phyloP scores from a whole-genome alignment of 1,284 basidiomycete species.

The Boletus semigastroideus region DNA sequence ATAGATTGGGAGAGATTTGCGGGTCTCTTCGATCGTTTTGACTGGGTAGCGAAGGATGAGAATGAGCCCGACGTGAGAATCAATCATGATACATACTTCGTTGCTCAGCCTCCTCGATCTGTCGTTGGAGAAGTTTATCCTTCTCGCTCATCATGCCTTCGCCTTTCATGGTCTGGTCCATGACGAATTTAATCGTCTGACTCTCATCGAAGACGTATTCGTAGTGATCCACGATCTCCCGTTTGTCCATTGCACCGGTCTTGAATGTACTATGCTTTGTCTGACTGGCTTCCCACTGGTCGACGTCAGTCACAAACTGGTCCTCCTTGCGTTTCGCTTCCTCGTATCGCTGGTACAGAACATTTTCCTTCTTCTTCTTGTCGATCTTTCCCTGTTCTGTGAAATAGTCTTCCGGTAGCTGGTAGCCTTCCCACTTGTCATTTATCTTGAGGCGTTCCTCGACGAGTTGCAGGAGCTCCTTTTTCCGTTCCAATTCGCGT shows the following conservation, averaged over 20 bases:
- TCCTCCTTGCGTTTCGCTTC: conserved; percentile 88
- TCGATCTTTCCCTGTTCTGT: conserved; percentile 99
- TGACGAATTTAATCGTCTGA: conserved; percentile 94
- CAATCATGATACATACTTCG: conserved; percentile 57
- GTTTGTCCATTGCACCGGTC: conserved; percentile 88
- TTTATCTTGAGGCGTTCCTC: conserved; percentile 93
- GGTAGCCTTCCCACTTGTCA: conserved; percentile 92
- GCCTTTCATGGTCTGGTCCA: conserved; percentile 78
- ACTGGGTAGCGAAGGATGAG: conserved; percentile 46
- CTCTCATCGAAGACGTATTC: conserved; percentile 99
- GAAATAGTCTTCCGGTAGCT: conserved; percentile 94
- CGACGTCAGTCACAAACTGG: conserved; percentile 93
- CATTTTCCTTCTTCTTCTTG: conserved; percentile 93
- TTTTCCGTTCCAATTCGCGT: conserved; percentile 86
- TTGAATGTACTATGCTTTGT: conserved; percentile 87
- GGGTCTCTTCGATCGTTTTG: conserved; percentile 84
- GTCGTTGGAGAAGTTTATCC: conserved; percentile 81
- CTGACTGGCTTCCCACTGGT: conserved; percentile 95
- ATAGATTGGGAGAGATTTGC: conserved; percentile 90
- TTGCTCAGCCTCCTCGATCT: conserved; percentile 91
- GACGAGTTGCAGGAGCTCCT: conserved; percentile 87
- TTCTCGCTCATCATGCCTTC: conserved; percentile 84
- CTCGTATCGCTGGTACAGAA: conserved; percentile 92
- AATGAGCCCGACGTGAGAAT: neutral
- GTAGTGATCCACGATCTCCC: conserved; percentile 79